Base-by-base conservation (phyloP, 129 eudicot species). In the Helianthus tuberosus region DNA sequence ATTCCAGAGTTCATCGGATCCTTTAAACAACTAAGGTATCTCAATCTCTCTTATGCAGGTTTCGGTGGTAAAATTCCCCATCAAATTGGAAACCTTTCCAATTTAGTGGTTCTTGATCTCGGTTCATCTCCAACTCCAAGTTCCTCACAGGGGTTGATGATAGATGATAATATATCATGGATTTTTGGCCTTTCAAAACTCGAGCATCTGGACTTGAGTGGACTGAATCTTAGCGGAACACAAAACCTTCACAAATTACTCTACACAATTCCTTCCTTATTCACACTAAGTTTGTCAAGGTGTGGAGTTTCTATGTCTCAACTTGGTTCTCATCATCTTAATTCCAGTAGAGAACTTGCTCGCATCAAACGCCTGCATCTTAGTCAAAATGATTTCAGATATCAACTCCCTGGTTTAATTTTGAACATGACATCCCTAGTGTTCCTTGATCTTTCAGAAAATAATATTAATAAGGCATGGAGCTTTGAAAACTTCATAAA, bases 281-380 rank as follows among this genome's bases (percentile, higher is more conserved):
- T 48, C 5, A 66, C 59, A 27, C 36, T 78, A 20, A 44, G 65
- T 11, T 62, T 70, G 75, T 10, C 51, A 5, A 9, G 4, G 2
- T 51, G 74, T 15, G 23, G 35, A 0, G 38, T 70, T 53, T 2
- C 32, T 38, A 36, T 8, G 0, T 50, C 75, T 70, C 6, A 54
- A 8, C 8, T 70, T 54, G 52, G 17, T 54, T 49, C 17, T 36
- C n/a, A 9, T 38, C 35, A 1, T 29, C 7, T 3, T 15, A 54
- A 70, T 36, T 11, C 14, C 13, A 52, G 17, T 70, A 54, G 5
- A 36, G 25, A 11, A 16, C 65, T 70, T 11, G 12, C 52, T 20
- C 54, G 47, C 57, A 44, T 77, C 29, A 14, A 27, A 54, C 6
- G 27, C 68, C 8, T 76, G 14, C 63, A 76, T 46, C 60, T 69